Conservation (phyloP, 345 rosid species). For the Stellera chamaejasme region DNA sequence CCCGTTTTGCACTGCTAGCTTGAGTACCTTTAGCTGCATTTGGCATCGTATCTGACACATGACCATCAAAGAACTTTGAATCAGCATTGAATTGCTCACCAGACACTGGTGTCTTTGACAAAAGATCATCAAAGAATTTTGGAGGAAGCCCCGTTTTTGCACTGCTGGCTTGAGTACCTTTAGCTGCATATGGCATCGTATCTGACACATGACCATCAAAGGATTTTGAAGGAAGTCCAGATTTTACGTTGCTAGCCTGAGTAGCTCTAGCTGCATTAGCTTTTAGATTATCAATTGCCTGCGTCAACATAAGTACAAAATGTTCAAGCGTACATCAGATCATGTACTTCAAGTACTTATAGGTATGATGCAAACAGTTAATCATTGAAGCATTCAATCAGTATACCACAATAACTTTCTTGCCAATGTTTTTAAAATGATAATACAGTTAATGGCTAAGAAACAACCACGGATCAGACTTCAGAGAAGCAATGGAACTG, state of each 20-base stretch:
- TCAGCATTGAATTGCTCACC: no score
- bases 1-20: constrained; percentile 25
- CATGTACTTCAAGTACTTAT: background rate
- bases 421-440: no score
- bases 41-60: no score
- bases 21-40: no score
- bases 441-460: no score
- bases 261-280: constrained; percentile 48
- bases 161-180: constrained; percentile 10
- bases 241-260: constrained; percentile 16
- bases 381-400: no score
- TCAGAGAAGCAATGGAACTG: no score
- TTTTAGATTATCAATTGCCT: constrained; percentile 58
- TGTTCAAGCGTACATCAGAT: background rate
- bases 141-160: constrained; percentile 52
- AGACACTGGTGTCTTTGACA: constrained; percentile 18
- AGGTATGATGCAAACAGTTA: no score
- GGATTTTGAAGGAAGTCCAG: constrained; percentile 11
- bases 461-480: no score
- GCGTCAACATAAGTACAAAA: constrained; percentile 12
- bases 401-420: no score
- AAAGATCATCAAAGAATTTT: constrained; percentile 43
- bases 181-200: no score
- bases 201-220: background rate
- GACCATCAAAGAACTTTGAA: constrained; percentile 4